These are phyloP conservation scores for Chaetomium cochliodes DNA, from an alignment of 495 filamentous ascomycete species.

Conservation along the genomic window DNA sequence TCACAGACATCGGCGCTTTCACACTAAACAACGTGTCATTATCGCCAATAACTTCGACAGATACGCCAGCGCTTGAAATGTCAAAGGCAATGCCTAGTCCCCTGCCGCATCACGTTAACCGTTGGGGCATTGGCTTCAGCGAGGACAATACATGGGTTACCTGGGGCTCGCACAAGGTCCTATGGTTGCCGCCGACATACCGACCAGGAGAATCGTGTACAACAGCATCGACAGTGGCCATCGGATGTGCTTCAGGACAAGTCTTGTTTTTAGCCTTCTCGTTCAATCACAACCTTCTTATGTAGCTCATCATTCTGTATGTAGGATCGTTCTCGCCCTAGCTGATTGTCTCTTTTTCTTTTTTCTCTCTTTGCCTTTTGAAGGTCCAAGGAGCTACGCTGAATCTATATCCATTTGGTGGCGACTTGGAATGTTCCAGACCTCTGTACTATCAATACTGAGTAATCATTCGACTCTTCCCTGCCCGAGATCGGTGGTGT, in stretches of 20 bases:
- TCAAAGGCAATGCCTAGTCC: slow-evolving; percentile 1
- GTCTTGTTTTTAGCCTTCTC: slow-evolving; percentile 7
- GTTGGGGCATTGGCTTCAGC: slow-evolving; percentile 6
- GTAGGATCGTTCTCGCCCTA: not conserved
- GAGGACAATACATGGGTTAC: slow-evolving; percentile 8
- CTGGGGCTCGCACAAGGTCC: slow-evolving; percentile 6
- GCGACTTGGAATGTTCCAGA: too few relatives aligned
- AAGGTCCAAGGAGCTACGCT: not conserved
- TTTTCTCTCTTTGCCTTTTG: not conserved
- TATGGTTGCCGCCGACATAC: slow-evolving; percentile 14
- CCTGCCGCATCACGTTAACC: not conserved
- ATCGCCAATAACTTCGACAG: not conserved
- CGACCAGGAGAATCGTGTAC: slow-evolving; percentile 1
- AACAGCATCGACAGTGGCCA: slow-evolving; percentile 3
- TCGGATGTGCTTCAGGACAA: slow-evolving; percentile 6
- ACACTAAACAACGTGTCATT: slow-evolving; percentile 10
- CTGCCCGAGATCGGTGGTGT: too few relatives aligned
- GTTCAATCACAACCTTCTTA: not conserved
- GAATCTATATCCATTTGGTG: too few relatives aligned
- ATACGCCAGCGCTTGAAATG: not conserved
- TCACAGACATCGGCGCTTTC: slow-evolving; percentile 11
- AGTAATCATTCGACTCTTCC: too few relatives aligned
- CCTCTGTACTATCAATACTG: too few relatives aligned
- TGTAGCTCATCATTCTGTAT: slow-evolving; percentile 4
- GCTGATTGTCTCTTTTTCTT: not conserved